Evolutionary conservation across 805 yeast genomes (phyloP).

Genomic region (Tetrapisispora pingtungensis): DNA sequence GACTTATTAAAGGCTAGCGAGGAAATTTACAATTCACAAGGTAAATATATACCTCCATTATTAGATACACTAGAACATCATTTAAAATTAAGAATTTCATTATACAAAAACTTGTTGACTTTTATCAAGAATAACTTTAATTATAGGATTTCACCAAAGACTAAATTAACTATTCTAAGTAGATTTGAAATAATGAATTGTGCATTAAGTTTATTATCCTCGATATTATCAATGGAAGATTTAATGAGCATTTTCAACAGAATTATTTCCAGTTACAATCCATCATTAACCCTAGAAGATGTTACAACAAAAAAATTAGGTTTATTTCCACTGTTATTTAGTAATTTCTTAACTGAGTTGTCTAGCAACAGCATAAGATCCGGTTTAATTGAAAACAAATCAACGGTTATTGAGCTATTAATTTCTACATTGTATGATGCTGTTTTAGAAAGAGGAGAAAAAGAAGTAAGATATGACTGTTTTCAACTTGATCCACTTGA

Average conservation of each 20-base stretch:
- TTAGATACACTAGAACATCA: constrained; percentile 43
- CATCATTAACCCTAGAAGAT: constrained; percentile 10
- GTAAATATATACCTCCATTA: constrained; percentile 46
- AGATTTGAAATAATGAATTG: constrained; percentile 38
- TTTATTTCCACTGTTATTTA: constrained; percentile 19
- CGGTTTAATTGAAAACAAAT: constrained; percentile 12
- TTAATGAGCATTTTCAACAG: constrained; percentile 9
- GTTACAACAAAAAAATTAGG: constrained; percentile 22
- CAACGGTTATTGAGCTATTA: constrained; percentile 15
- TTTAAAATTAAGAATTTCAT: constrained; percentile 39
- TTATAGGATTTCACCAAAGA: constrained; percentile 26
- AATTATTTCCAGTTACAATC: constrained; percentile 5
- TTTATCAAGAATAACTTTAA: constrained; percentile 40
- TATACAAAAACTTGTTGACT: constrained; percentile 36
- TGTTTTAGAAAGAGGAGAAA: constrained; percentile 34
- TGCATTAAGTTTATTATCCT: constrained; percentile 36
- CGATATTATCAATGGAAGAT: constrained; percentile 5
- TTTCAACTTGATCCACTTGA: constrained; percentile 28
- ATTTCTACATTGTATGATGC: constrained; percentile 22
- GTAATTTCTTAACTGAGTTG: constrained; percentile 16
- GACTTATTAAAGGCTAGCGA: constrained; percentile 43
- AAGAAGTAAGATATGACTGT: constrained; percentile 24
- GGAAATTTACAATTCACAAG: constrained; percentile 49
- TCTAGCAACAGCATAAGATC: constrained; percentile 3
- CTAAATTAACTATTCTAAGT: constrained; percentile 33